These are phyloP conservation scores for Crithidia sp. DNA, from an alignment of 208 protist genomes.

Conservation along the genomic window DNA sequence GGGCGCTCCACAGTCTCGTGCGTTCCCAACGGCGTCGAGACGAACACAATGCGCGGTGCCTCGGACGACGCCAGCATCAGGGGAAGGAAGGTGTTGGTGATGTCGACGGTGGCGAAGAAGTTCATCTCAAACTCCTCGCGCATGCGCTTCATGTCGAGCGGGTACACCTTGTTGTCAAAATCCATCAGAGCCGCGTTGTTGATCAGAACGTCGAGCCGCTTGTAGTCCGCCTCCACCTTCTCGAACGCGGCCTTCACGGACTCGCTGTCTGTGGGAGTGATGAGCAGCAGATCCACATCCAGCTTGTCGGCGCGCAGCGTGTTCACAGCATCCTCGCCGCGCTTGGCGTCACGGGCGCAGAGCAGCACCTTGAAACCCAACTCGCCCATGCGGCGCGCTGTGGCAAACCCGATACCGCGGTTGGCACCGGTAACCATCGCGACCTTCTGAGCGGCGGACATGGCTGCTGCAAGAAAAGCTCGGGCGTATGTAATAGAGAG, in stretches of 20 bases:
- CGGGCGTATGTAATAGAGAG: neutral
- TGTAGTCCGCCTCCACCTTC: conserved; percentile 46
- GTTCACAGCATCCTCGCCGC: conserved; percentile 58
- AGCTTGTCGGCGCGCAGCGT: conserved; percentile 50
- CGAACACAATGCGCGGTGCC: conserved; percentile 74
- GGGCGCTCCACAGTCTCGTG: conserved; percentile 57
- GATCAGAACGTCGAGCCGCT: conserved; percentile 74
- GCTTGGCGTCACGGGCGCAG: conserved; percentile 58
- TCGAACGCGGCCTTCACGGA: conserved; percentile 57
- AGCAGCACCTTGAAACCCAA: conserved; percentile 77
- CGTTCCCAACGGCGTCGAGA: conserved; percentile 73
- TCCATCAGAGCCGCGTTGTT: conserved; percentile 75
- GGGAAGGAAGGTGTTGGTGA: conserved; percentile 77
- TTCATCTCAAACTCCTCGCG: conserved; percentile 71
- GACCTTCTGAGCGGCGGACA: conserved; percentile 45
- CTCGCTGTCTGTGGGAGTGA: conserved; percentile 54
- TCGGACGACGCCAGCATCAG: conserved; percentile 62
- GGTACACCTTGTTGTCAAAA: conserved; percentile 41
- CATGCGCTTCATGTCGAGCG: conserved; percentile 60
- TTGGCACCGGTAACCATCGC: conserved; percentile 83
- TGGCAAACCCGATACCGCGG: conserved; percentile 86
- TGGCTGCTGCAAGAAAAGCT: conserved; percentile 39
- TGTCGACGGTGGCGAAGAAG: conserved; percentile 60
- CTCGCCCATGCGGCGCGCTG: conserved; percentile 61
- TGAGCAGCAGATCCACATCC: conserved; percentile 50